Evolutionary conservation across 1,284 basidiomycete species (phyloP), one percentile per base, ranked within the genome.

Genomic region (Naganishia sp.): DNA sequence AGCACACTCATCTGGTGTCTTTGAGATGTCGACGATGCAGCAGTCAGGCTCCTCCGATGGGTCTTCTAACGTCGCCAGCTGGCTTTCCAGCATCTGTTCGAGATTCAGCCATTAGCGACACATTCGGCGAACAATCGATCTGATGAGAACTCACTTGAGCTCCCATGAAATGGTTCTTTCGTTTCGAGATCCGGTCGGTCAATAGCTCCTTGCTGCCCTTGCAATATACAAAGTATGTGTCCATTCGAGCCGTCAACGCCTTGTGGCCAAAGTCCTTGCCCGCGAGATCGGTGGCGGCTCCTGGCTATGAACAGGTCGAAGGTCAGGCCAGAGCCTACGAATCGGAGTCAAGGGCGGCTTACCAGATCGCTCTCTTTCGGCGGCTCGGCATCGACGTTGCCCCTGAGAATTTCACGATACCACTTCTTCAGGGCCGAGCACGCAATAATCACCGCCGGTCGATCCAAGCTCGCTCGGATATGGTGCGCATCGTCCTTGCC

Each of bases 131-230:
- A n/a, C n/a, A 5, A 45, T 18, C 44, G 9, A 46, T 28, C 2
- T 28, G 44, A 36, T 21, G 33, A 23, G 49, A 28, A 43, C 64
- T 46, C 21, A 68, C 67, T 45, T 74, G 63, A 2, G 86, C 85
- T 78, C 93, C 93, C 89, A 97, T 92, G 72, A 92, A 96, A 78
- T 98, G 94, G 0, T 87, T 87, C 70, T 86, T 78, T 36, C 94
- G 82, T 63, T 82, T 82, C 72, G 78, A 74, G 86, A 97, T 92
- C 48, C 94, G 82, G 56, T 87, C 83, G 71, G 84, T 72, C 55
- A 96, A 77, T 56, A 89, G 77, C 33, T 87, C 84, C 48, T 82
- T 80, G 23, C 83, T 77, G 2, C 92, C 92, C 55, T 89, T 82
- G 72, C 95, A 87, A 77, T 89, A 94, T 61, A 95, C 86, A 74